A percentile compares a stretch with the other conserved stretches of the same genome.
Conservation (phyloP, 371 early-diverging fungal genomes). For the Mucor indicus region DNA sequence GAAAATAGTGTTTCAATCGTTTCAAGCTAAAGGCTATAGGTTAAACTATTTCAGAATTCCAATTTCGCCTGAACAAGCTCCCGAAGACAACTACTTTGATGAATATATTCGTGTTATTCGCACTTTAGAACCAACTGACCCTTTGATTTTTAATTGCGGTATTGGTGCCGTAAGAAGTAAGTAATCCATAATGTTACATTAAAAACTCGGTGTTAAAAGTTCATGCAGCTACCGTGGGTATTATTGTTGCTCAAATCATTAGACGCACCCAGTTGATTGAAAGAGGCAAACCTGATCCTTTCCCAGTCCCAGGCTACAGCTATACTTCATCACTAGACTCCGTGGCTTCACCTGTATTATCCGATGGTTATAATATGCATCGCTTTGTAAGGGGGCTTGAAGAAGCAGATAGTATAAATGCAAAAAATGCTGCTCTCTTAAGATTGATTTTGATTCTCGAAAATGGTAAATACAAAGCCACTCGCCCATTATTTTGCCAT, state of each 20-base stretch:
- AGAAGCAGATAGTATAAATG: slow-evolving; percentile 42
- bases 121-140: slow-evolving; percentile 42
- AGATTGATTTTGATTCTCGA: slow-evolving; percentile 58
- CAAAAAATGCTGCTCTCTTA: slow-evolving; percentile 53
- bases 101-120: slow-evolving; percentile 62
- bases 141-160: slow-evolving; percentile 73
- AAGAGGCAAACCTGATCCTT: slow-evolving; percentile 43
- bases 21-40: slow-evolving; percentile 45
- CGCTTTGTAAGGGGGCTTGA: slow-evolving; percentile 32
- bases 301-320: slow-evolving; percentile 39
- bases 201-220: neutral
- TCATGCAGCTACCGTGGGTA: slow-evolving; percentile 60
- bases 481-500: neutral
- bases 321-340: slow-evolving; percentile 15
- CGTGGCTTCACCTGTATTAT: slow-evolving; percentile 1
- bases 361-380: slow-evolving; percentile 20
- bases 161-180: slow-evolving; percentile 72
- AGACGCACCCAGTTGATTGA: slow-evolving; percentile 53
- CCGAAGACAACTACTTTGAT: slow-evolving; percentile 69
- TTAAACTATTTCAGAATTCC: slow-evolving; percentile 64
- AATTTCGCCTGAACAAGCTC: slow-evolving; percentile 64
- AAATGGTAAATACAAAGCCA: slow-evolving; percentile 47
- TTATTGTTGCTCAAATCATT: slow-evolving; percentile 59
- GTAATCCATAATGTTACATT: slow-evolving; percentile 7
- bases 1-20: slow-evolving; percentile 51